Percentiles rank a stretch among this genome's conserved stretches.
Evolutionary conservation across 257 asterid genomes (phyloP).

Genomic region (Nicotiana paniculata): DNA sequence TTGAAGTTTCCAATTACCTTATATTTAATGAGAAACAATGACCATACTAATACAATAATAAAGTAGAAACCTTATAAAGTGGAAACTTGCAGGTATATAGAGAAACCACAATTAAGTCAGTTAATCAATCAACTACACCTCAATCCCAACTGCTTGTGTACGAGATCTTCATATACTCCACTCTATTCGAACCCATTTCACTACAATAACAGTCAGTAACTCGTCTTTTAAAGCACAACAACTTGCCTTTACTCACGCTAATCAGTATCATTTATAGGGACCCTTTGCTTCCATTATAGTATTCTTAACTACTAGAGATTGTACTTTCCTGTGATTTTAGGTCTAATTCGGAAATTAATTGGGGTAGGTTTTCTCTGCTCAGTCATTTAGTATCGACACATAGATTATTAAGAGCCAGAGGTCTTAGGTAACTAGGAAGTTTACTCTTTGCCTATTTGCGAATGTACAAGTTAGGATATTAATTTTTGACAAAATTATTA

Average conservation of each 20-base stretch:
- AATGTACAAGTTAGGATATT: neutral
- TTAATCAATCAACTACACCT: neutral
- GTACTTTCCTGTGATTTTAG: neutral
- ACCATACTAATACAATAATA: neutral
- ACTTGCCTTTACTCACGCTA: neutral
- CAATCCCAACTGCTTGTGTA: neutral
- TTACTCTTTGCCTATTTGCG: neutral
- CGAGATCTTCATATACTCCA: neutral
- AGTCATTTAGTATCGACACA: neutral
- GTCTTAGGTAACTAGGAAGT: neutral
- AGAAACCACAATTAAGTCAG: neutral
- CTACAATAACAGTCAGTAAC: neutral
- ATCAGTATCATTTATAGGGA: too few species aligned
- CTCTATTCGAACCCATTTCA: neutral
- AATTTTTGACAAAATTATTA: neutral
- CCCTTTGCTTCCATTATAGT: neutral
- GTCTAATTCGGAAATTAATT: neutral
- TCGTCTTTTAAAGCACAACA: neutral
- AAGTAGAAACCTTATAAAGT: neutral
- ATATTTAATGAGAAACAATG: neutral
- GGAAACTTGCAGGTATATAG: neutral
- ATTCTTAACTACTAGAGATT: neutral
- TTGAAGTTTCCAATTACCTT: neutral
- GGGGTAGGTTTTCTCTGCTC: neutral
- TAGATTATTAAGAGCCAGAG: neutral